phyloP scores from a whole-genome alignment of 495 filamentous ascomycete genomes.

The Choiromyces venosus region DNA sequence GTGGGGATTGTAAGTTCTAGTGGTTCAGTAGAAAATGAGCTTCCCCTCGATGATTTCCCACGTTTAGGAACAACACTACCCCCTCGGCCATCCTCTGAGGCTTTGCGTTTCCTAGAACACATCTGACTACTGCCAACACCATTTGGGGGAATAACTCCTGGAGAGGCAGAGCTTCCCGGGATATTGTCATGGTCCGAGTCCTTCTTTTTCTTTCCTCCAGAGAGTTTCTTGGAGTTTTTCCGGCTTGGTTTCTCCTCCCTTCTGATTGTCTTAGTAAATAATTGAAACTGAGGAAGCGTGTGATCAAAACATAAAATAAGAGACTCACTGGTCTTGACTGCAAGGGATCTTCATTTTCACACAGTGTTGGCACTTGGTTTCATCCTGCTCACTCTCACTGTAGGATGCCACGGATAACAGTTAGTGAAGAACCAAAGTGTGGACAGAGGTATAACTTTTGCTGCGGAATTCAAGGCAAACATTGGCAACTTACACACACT shows the following conservation, averaged over 20 bases:
- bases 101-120: slow-evolving; percentile 35
- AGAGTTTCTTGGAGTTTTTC: slow-evolving; percentile 33
- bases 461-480: neutral
- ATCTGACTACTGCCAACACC: slow-evolving; percentile 8
- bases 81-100: slow-evolving; percentile 29
- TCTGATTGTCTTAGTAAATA: slow-evolving; percentile 5
- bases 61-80: slow-evolving; percentile 23
- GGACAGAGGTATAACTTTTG: neutral
- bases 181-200: slow-evolving; percentile 27
- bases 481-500: slow-evolving; percentile 41
- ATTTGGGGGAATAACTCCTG: slow-evolving; percentile 19
- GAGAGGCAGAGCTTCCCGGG: slow-evolving; percentile 29
- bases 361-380: slow-evolving; percentile 40
- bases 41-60: slow-evolving; percentile 35
- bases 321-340: slow-evolving; percentile 38
- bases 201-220: slow-evolving; percentile 39
- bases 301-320: slow-evolving; percentile 5
- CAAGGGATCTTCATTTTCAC: slow-evolving; percentile 39
- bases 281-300: slow-evolving; percentile 13
- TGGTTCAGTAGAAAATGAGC: slow-evolving; percentile 34
- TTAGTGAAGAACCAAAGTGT: slow-evolving; percentile 21
- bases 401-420: slow-evolving; percentile 18
- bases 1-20: slow-evolving; percentile 13
- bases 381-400: slow-evolving; percentile 31
- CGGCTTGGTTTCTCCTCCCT: slow-evolving; percentile 37